Conservation (phyloP, 2,329 filamentous ascomycete species). For the Stromatinia cepivora region DNA sequence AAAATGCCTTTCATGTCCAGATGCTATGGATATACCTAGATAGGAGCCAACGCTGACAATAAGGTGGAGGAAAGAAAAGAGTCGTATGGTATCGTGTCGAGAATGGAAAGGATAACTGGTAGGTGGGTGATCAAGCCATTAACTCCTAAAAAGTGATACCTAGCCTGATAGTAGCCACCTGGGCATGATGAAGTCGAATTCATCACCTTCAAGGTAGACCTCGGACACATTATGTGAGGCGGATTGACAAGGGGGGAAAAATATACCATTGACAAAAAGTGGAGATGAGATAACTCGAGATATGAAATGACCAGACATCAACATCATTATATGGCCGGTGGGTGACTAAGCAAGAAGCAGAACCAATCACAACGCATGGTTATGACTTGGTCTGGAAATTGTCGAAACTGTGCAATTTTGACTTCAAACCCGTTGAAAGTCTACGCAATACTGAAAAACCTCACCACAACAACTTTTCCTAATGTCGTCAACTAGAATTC, state of each 20-base stretch:
- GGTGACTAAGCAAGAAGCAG: slow-evolving; percentile 16
- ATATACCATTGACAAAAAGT: background rate
- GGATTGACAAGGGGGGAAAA: no score
- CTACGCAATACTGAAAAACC: slow-evolving; percentile 21
- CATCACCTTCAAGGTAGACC: no score
- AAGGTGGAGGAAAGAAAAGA: background rate
- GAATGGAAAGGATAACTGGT: background rate
- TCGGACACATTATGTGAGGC: background rate
- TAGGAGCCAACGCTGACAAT: background rate
- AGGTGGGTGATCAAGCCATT: background rate
- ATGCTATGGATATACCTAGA: background rate
- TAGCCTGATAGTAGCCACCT: background rate
- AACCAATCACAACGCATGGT: slow-evolving; percentile 15
- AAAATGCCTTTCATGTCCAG: background rate
- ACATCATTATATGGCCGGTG: background rate
- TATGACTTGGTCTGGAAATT: slow-evolving; percentile 11
- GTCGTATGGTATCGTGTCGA: background rate
- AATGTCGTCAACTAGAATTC: slow-evolving; percentile 68
- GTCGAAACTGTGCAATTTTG: slow-evolving; percentile 21
- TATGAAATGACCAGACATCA: background rate
- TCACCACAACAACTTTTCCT: slow-evolving; percentile 39
- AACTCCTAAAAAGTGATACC: background rate
- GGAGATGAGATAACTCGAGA: background rate
- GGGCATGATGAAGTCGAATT: background rate
- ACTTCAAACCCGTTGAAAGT: slow-evolving; percentile 26